These are phyloP conservation scores for Hypoxylon perforatum DNA, from an alignment of 495 filamentous ascomycete species.

Conservation along the genomic window DNA sequence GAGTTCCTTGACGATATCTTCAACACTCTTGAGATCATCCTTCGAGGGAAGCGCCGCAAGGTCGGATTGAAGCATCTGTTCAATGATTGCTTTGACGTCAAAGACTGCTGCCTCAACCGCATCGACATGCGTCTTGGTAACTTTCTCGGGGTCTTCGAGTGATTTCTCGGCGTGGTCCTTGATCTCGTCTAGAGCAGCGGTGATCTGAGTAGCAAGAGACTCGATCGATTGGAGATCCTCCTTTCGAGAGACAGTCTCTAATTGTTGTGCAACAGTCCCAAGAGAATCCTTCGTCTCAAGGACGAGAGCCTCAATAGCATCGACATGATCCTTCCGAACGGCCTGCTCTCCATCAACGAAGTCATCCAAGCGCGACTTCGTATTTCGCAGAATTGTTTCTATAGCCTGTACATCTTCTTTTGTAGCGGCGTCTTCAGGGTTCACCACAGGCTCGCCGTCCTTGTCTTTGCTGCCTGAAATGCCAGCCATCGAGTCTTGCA, in stretches of 20 bases:
- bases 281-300: constrained; percentile 77
- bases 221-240: constrained; percentile 82
- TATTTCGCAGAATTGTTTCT: constrained; percentile 85
- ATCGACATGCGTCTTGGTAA: constrained; percentile 82
- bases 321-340: constrained; percentile 80
- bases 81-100: constrained; percentile 80
- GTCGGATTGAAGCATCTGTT: constrained; percentile 75
- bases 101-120: constrained; percentile 79
- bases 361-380: constrained; percentile 84
- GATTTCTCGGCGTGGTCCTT: constrained; percentile 73
- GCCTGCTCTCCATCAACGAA: constrained; percentile 70
- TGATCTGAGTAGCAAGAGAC: constrained; percentile 78
- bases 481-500: constrained; percentile 53
- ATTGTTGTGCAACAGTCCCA: constrained; percentile 63
- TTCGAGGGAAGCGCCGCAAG: constrained; percentile 73
- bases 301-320: constrained; percentile 74
- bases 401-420: constrained; percentile 88
- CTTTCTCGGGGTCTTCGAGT: constrained; percentile 69
- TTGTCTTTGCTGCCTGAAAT: constrained; percentile 33
- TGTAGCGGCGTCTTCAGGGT: constrained; percentile 55
- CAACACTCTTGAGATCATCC: constrained; percentile 63
- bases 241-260: constrained; percentile 75
- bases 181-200: constrained; percentile 77
- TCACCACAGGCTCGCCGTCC: constrained; percentile 44
- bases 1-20: constrained; percentile 74